Evolutionary conservation across 2,329 filamentous ascomycete genomes (phyloP), one percentile per base, ranked within the genome.

Genomic region (Sarocladium kiliense): DNA sequence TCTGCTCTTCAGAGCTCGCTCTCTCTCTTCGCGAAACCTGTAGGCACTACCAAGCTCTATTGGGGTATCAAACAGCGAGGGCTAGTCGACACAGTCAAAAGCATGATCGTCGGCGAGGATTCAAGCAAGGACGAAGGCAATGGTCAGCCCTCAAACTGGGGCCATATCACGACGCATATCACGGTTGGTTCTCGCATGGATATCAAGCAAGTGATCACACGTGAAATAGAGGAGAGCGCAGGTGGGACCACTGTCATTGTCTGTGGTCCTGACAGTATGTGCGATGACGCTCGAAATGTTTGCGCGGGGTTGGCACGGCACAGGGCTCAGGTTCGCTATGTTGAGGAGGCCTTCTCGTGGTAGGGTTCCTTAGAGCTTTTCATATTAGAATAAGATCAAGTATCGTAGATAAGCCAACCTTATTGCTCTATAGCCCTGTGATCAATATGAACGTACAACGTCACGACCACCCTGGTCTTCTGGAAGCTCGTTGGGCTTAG

Each of bases 231-330:
- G 39, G 44, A 25, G 18, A 21, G 18, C n/a, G 11, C 21, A 9
- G 55, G 32, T 19, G 58, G 57, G 11, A 57, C 55, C n/a, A 54
- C 54, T 3, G 57, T 60, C 1, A 37, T 60, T 42, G 53, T 57
- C 23, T 60, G 58, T 27, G 58, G 58, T 12, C 58, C 58, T 4
- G 47, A 42, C 5, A 54, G 53, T 16, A 60, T 60, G 58, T 55
- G 57, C 2, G 58, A 60, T 49, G 58, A 60, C 26, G 58, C 54
- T n/a, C 42, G 58, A 26, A 53, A 45, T n/a, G 47, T 56, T 9
- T 56, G 56, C 14, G 34, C 58, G 14, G 58, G 25, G n/a, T 19
- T 56, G 53, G 56, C 27, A 7, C 36, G 58, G 34, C 54, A 59
- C 26, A 37, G 53, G 42, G 56, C 6, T 27, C 37, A 27, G 45